Evolutionary conservation across 2,329 filamentous ascomycete species (phyloP).

Genomic region (Cryoendolithus antarcticus): DNA sequence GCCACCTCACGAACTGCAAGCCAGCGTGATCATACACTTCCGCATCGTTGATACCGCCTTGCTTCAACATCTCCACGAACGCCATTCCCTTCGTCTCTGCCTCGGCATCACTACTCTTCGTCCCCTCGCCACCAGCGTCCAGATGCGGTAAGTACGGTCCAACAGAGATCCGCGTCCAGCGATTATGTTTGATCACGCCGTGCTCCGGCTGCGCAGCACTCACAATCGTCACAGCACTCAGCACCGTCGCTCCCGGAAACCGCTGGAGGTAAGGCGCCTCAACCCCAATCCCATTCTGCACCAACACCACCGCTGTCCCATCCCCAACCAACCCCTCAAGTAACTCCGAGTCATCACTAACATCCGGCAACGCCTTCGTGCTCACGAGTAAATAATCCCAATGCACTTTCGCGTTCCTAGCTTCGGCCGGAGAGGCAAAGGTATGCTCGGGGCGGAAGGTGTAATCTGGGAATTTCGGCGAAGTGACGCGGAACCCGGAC

Average conservation of each 20-base stretch:
- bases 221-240: constrained; percentile 58
- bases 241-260: constrained; percentile 48
- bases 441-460: constrained; percentile 48
- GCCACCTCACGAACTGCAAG: constrained; percentile 60
- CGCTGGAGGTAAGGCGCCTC: constrained; percentile 52
- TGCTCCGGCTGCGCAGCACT: constrained; percentile 53
- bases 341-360: constrained; percentile 48
- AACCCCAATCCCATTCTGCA: constrained; percentile 63
- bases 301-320: constrained; percentile 49
- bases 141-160: constrained; percentile 50
- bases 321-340: constrained; percentile 48
- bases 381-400: constrained; percentile 60
- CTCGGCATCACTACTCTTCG: constrained; percentile 13
- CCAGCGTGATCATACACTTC: constrained; percentile 52
- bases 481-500: constrained; percentile 52
- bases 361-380: constrained; percentile 58
- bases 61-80: constrained; percentile 43
- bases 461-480: constrained; percentile 56
- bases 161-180: constrained; percentile 61
- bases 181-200: constrained; percentile 55
- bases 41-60: constrained; percentile 55
- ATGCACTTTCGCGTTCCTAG: constrained; percentile 30
- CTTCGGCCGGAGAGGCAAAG: constrained; percentile 50
- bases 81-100: constrained; percentile 30
- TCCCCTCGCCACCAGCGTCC: constrained; percentile 20